Base-by-base conservation (phyloP, 345 rosid genomes). In the Populus simonii region DNA sequence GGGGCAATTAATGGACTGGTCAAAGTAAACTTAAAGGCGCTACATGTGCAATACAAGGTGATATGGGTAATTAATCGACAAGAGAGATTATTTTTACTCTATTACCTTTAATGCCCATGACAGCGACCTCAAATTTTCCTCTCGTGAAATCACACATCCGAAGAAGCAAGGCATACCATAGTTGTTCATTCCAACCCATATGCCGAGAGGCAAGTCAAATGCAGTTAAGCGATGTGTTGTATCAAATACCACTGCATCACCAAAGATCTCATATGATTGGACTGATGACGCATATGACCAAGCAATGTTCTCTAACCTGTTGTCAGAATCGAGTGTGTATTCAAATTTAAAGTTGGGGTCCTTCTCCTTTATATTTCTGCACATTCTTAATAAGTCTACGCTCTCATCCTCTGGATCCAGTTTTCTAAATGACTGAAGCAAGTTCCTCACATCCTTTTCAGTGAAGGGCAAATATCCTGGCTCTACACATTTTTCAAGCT, bases 161-260 rank as follows among this genome's bases (percentile, higher is more conserved):
- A 95, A 95, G 92, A 95, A 95, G 88, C 98, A 95, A 78, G 98
- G 99, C 90, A 92, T 92, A 35, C 99, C 98, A 71, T 93, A 95
- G 76, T 93, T 95, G 74, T 95, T 93, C 80, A 95, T 81, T 73
- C 99, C 99, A 76, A 93, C 87, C 98, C 97, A 95, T 85, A 95
- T 87, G 74, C 97, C 98, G 76, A 95, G 92, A n/a, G 99, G 99
- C 97, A 95, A 87, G 89, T 95, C 99, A 78, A 95, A 86, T 79
- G 92, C 94, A 66, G 90, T 90, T 79, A 93, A 84, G 70, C 94
- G 95, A 80, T 95, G 99, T n/a, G 93, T 92, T 5, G 98, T 90
- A 84, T 94, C 97, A 66, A 94, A 94, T 66, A 94, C 94, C 61
- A 94, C 92, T 69, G 94, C 98, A 89, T 94, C 99, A 70, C 98